Conservation (phyloP, 192 early-diverging fungal genomes). For the Gorgonomyces haynaldii region DNA sequence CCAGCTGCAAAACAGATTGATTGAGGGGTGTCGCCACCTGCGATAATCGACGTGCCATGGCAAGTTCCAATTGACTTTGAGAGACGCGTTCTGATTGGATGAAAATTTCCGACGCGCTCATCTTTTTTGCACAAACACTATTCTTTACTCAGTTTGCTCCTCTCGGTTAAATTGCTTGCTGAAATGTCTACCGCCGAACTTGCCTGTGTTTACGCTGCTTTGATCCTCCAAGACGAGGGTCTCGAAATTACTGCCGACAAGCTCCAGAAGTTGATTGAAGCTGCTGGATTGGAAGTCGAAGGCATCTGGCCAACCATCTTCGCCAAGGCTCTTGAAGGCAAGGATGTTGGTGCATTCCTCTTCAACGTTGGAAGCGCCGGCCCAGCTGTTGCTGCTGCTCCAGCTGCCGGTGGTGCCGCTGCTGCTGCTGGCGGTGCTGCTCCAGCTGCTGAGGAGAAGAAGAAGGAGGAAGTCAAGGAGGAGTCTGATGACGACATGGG, state of each 20-base stretch:
- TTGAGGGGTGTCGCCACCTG: no score
- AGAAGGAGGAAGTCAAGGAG: slow-evolving; percentile 41
- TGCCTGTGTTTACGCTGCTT: slow-evolving; percentile 89
- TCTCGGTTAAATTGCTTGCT: neutral
- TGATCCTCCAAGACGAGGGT: slow-evolving; percentile 97
- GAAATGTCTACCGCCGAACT: slow-evolving; percentile 61
- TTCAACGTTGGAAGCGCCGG: slow-evolving; percentile 67
- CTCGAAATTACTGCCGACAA: slow-evolving; percentile 95
- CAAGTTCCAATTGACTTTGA: neutral
- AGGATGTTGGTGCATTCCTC: slow-evolving; percentile 79
- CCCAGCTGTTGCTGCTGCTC: slow-evolving; percentile 45
- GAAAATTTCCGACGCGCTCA: neutral
- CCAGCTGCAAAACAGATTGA: no score
- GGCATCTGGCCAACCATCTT: slow-evolving; percentile 91
- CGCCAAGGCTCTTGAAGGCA: slow-evolving; percentile 95
- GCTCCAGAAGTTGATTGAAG: slow-evolving; percentile 79
- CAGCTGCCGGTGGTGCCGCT: slow-evolving; percentile 37
- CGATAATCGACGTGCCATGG: neutral
- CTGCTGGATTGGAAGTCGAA: slow-evolving; percentile 84
- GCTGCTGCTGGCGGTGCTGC: slow-evolving; percentile 34
- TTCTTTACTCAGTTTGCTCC: neutral
- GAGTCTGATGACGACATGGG: slow-evolving; percentile 44
- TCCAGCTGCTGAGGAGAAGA: slow-evolving; percentile 35
- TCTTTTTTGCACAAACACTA: neutral
- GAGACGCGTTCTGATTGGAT: neutral